These are phyloP conservation scores for Lichtheimia corymbifera DNA, from an alignment of 371 early-diverging fungal species.

Conservation along the genomic window DNA sequence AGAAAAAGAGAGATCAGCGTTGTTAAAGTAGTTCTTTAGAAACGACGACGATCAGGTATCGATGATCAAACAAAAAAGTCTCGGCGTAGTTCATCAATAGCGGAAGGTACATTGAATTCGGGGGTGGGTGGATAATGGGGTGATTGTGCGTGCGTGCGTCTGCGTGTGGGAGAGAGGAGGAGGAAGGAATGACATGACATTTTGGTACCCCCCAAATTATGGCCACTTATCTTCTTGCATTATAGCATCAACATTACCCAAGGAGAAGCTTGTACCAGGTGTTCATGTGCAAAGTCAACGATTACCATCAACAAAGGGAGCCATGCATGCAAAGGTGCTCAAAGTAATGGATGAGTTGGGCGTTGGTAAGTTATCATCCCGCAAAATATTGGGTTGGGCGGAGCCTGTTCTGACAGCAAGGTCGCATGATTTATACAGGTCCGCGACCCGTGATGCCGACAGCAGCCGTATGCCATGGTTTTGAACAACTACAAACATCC, in stretches of 20 bases:
- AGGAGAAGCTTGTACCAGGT: conserved; percentile 74
- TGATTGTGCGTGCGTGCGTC: not conserved
- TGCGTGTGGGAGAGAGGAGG: too few species aligned
- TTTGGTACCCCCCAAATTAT: not conserved
- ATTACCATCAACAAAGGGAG: conserved; percentile 63
- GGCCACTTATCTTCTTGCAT: not conserved
- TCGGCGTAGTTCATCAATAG: too few species aligned
- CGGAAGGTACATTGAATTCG: too few species aligned
- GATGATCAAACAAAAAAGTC: too few species aligned
- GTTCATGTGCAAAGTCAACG: conserved; percentile 77
- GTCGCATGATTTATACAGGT: conserved; percentile 34
- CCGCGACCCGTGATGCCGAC: conserved; percentile 84
- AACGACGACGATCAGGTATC: conserved; percentile 33
- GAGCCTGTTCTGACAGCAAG: conserved; percentile 15
- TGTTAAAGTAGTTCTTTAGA: conserved; percentile 21
- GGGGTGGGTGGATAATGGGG: too few species aligned
- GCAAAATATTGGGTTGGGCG: conserved; percentile 5
- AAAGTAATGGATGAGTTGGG: conserved; percentile 70
- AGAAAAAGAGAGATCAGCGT: not conserved
- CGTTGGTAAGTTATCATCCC: conserved; percentile 38
- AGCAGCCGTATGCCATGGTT: conserved; percentile 67
- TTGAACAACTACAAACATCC: conserved; percentile 71
- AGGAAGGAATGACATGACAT: not conserved
- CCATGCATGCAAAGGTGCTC: conserved; percentile 63
- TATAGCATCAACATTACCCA: conserved; percentile 29